Conservation (phyloP, 2,329 filamentous ascomycete genomes). For the Trichophyton simii region DNA sequence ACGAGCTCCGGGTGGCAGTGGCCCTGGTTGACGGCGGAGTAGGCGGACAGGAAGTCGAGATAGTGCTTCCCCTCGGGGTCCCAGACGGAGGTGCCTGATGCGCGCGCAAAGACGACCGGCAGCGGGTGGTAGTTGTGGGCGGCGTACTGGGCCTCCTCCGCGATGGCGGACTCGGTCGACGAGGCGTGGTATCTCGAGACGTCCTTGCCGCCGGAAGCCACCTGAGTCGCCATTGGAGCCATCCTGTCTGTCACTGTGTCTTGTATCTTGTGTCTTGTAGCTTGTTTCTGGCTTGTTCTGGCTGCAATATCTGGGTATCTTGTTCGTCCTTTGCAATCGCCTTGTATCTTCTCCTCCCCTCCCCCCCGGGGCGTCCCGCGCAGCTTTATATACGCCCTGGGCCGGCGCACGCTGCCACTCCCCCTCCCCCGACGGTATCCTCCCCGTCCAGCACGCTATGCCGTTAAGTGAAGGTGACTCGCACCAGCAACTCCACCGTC, state of each 20-base stretch:
- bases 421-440: not conserved
- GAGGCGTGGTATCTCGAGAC: conserved; percentile 52
- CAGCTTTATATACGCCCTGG: not conserved
- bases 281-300: not conserved
- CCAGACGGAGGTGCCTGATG: conserved; percentile 81
- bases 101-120: conserved; percentile 81
- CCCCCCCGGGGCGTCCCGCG: not conserved
- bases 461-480: not conserved
- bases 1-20: conserved; percentile 96
- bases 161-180: conserved; percentile 68
- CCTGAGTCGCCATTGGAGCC: not conserved
- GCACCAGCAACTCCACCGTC: not conserved
- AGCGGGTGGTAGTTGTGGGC: conserved; percentile 99
- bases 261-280: not conserved
- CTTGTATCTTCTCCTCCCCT: not conserved
- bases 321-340: not conserved
- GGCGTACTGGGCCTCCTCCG: conserved; percentile 68
- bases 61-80: conserved; percentile 93
- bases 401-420: not conserved
- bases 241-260: not conserved
- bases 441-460: not conserved
- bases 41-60: conserved; percentile 94
- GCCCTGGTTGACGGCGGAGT: conserved; percentile 95
- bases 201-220: conserved; percentile 12
- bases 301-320: too few species aligned